Evolutionary conservation across 345 rosid genomes (phyloP).

Genomic region (Corchorus capsularis): DNA sequence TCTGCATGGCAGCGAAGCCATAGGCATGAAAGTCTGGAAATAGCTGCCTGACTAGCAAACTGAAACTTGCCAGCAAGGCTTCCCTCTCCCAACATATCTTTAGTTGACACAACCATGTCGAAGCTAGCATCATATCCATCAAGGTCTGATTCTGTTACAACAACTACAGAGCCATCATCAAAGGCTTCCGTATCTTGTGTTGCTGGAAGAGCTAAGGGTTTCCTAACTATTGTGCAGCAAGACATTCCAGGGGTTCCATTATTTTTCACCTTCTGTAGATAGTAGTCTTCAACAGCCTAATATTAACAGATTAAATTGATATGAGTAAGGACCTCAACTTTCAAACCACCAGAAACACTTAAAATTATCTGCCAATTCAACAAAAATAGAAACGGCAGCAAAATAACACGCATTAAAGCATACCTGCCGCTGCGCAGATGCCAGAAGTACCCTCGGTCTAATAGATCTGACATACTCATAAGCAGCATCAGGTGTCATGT

Average conservation of each 20-base stretch:
- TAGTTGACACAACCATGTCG: slow-evolving; percentile 23
- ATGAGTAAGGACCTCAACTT: background rate
- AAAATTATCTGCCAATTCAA: background rate
- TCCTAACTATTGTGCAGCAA: slow-evolving; percentile 9
- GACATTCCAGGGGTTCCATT: slow-evolving; percentile 11
- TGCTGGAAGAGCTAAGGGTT: background rate
- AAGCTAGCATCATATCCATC: slow-evolving; percentile 48
- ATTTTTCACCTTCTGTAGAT: slow-evolving; percentile 31
- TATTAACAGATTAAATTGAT: background rate
- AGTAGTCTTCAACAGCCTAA: slow-evolving; percentile 55
- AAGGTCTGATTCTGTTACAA: slow-evolving; percentile 53
- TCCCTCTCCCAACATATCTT: slow-evolving; percentile 35
- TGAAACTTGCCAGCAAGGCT: slow-evolving; percentile 46
- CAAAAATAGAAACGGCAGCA: background rate
- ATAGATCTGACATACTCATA: slow-evolving; percentile 59
- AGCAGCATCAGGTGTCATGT: slow-evolving; percentile 62
- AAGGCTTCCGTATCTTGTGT: slow-evolving; percentile 29
- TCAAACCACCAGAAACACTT: background rate
- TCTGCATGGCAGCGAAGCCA: slow-evolving; percentile 30
- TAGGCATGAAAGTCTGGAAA: slow-evolving; percentile 36
- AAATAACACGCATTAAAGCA: background rate
- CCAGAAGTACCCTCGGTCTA: slow-evolving; percentile 63
- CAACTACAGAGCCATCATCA: slow-evolving; percentile 49
- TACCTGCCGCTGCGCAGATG: slow-evolving; percentile 63
- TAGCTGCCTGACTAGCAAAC: slow-evolving; percentile 45